Conservation (phyloP, 441 rosid genomes). For the Aleurites moluccanus region DNA sequence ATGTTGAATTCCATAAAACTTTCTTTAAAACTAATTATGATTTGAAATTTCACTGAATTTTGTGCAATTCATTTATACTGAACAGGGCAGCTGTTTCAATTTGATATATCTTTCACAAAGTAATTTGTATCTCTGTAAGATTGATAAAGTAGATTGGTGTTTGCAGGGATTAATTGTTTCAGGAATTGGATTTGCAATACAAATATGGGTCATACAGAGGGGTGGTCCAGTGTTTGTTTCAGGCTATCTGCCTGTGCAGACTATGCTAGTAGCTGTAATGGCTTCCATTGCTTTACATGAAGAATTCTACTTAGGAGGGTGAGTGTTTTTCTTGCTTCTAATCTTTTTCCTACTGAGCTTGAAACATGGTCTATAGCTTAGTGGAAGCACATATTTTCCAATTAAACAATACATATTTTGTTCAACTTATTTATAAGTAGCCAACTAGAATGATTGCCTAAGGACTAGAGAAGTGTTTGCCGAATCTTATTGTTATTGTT, state of each 20-base stretch:
- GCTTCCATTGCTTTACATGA: conserved; percentile 70
- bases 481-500: not conserved
- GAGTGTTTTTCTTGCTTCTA: conserved; percentile 8
- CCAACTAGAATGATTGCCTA: not conserved
- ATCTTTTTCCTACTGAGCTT: no score
- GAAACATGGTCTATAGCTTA: no score
- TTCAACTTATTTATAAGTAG: not conserved
- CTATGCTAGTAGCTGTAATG: conserved; percentile 72
- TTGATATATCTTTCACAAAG: not conserved
- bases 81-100: not conserved
- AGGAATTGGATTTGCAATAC: conserved; percentile 81
- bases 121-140: not conserved
- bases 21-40: no score
- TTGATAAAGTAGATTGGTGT: not conserved
- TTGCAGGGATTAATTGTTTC: conserved; percentile 76
- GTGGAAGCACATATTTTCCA: no score
- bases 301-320: conserved; percentile 86
- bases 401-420: not conserved
- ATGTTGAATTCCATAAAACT: no score
- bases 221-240: conserved; percentile 89
- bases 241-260: conserved; percentile 73
- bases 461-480: not conserved
- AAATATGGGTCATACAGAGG: conserved; percentile 75
- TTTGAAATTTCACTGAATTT: no score
- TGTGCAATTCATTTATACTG: no score